These are phyloP conservation scores for Heterobasidion occidentale DNA, from an alignment of 1,284 basidiomycete species.

Conservation along the genomic window DNA sequence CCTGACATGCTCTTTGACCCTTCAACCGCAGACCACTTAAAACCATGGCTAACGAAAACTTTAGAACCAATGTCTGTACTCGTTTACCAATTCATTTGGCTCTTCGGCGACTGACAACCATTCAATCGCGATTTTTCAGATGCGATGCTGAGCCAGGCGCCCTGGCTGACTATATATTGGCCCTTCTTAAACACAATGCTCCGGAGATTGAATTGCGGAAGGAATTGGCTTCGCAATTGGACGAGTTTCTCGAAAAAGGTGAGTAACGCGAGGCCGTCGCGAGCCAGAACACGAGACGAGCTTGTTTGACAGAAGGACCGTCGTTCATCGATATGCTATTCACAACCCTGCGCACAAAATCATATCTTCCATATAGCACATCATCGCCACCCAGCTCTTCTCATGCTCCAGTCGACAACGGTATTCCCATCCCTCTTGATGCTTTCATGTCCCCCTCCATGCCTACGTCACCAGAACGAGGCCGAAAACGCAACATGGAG, in stretches of 20 bases:
- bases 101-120: constrained; percentile 7
- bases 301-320: constrained; percentile 47
- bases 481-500: constrained; percentile 56
- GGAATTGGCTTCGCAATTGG: constrained; percentile 72
- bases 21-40: constrained; percentile 53
- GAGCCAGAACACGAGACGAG: neutral
- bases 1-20: constrained; percentile 56
- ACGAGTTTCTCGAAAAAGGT: constrained; percentile 92
- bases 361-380: constrained; percentile 66
- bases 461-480: constrained; percentile 38
- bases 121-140: constrained; percentile 34
- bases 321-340: constrained; percentile 83
- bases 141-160: constrained; percentile 95
- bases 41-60: constrained; percentile 77
- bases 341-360: constrained; percentile 72
- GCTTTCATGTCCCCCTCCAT: constrained; percentile 40
- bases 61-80: constrained; percentile 77
- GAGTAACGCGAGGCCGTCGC: constrained; percentile 14
- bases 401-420: constrained; percentile 34
- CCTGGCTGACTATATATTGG: constrained; percentile 90
- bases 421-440: constrained; percentile 75
- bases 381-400: constrained; percentile 28
- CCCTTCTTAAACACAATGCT: constrained; percentile 87
- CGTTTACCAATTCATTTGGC: constrained; percentile 5
- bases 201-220: constrained; percentile 77